Conservation (phyloP, 179 eudicot species). For the Corrigiola litoralis region DNA sequence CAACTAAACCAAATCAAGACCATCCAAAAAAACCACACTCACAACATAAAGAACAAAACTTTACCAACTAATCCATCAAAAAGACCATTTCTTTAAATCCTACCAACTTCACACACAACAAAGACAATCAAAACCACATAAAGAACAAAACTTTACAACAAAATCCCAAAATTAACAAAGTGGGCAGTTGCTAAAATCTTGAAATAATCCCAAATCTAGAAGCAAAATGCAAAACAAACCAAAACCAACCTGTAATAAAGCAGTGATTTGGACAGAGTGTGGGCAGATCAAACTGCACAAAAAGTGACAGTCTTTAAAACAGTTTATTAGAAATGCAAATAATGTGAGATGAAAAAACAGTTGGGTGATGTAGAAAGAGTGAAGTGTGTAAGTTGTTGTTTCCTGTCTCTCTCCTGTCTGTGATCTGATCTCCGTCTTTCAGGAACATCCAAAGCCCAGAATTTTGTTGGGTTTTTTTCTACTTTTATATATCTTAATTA, state of each 20-base stretch:
- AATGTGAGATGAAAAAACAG: background rate
- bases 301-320: no score
- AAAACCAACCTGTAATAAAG: constrained; percentile 18
- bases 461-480: no score
- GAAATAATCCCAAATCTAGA: constrained; percentile 10
- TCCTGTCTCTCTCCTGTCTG: constrained; percentile 1
- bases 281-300: constrained; percentile 21
- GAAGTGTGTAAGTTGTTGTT: constrained; percentile 13
- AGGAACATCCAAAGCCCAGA: constrained; percentile 21
- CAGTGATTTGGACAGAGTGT: background rate
- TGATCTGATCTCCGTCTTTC: constrained; percentile 35
- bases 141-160: background rate
- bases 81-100: no score
- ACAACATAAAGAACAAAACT: constrained; percentile 13
- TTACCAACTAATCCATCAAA: constrained; percentile 1
- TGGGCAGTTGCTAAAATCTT: background rate
- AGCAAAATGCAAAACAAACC: background rate
- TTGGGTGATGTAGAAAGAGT: constrained; percentile 12
- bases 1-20: background rate
- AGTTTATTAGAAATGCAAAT: constrained; percentile 7
- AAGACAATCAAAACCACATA: background rate
- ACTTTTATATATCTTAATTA: no score
- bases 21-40: constrained; percentile 2
- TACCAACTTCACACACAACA: background rate
- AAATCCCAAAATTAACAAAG: background rate